Percentiles rank a stretch among this genome's conserved stretches.
Conservation (phyloP, 1,139 yeast genomes). For the Geotrichum histeridarum region DNA sequence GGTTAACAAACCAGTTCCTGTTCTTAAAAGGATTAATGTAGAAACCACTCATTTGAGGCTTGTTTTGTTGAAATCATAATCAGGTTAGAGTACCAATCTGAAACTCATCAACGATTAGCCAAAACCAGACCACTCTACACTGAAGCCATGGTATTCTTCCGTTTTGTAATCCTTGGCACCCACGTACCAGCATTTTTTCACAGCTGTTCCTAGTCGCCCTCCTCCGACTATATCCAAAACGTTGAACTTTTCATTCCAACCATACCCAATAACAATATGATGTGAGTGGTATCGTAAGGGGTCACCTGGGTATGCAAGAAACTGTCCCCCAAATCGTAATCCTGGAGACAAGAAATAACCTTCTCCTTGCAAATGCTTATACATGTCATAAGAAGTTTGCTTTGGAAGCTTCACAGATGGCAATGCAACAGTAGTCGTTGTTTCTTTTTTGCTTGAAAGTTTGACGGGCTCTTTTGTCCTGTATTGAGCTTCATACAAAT, state of each 20-base stretch:
- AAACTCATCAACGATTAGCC: constrained; percentile 28
- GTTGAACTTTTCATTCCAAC: constrained; percentile 49
- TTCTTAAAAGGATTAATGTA: too few species aligned
- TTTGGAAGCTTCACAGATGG: constrained; percentile 10
- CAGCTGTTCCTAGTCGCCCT: constrained; percentile 88
- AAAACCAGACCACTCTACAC: constrained; percentile 43
- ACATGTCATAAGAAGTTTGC: constrained; percentile 34
- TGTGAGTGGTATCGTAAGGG: constrained; percentile 89
- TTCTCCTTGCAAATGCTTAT: constrained; percentile 42
- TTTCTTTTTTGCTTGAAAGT: neutral
- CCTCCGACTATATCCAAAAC: constrained; percentile 63
- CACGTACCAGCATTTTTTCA: constrained; percentile 77
- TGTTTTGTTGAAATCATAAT: too few species aligned
- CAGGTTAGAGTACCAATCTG: neutral
- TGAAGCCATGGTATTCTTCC: constrained; percentile 31
- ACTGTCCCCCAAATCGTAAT: constrained; percentile 82
- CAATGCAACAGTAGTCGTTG: neutral
- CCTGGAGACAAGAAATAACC: constrained; percentile 72
- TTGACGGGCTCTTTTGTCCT: neutral
- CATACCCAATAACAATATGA: constrained; percentile 57
- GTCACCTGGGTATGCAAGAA: constrained; percentile 90
- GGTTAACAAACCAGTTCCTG: too few species aligned
- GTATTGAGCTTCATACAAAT: constrained; percentile 13
- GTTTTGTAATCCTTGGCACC: constrained; percentile 38
- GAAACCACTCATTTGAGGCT: too few species aligned